These are phyloP conservation scores for Petasospora rhodanensis DNA, from an alignment of 1,139 yeast species.

Conservation along the genomic window DNA sequence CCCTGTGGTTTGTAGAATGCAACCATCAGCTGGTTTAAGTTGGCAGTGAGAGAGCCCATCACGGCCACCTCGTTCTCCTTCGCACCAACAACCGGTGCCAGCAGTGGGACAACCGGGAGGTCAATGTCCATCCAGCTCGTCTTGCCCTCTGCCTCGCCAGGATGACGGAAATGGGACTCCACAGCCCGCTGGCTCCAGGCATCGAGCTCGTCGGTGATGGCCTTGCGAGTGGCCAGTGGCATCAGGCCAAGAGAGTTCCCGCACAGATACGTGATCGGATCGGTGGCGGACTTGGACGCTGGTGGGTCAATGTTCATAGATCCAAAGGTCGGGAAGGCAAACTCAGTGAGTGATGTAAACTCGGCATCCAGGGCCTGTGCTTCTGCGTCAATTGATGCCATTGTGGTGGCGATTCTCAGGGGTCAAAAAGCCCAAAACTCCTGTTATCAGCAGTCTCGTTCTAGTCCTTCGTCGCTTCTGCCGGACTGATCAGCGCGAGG, in stretches of 20 bases:
- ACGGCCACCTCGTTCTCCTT: slow-evolving; percentile 68
- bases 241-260: slow-evolving; percentile 90
- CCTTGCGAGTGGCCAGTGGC: slow-evolving; percentile 61
- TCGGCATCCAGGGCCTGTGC: slow-evolving; percentile 10
- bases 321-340: slow-evolving; percentile 55
- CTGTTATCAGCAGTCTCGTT: no score
- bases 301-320: slow-evolving; percentile 39
- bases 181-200: slow-evolving; percentile 85
- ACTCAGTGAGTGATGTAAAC: slow-evolving; percentile 39
- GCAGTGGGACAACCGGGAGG: slow-evolving; percentile 60
- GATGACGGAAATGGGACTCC: slow-evolving; percentile 77
- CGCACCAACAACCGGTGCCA: slow-evolving; percentile 79
- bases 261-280: slow-evolving; percentile 52
- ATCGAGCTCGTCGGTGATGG: slow-evolving; percentile 61
- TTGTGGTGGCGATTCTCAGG: no score
- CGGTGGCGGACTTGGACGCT: slow-evolving; percentile 10
- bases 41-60: slow-evolving; percentile 83
- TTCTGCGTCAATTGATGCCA: slow-evolving; percentile 6
- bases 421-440: background rate
- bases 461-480: no score
- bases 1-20: slow-evolving; percentile 70
- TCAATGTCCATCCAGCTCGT: slow-evolving; percentile 84
- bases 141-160: slow-evolving; percentile 37
- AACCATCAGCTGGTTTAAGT: slow-evolving; percentile 68
- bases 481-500: no score